Base-by-base conservation (phyloP, 2,329 filamentous ascomycete genomes). In the Fusarium brachygibbosum region DNA sequence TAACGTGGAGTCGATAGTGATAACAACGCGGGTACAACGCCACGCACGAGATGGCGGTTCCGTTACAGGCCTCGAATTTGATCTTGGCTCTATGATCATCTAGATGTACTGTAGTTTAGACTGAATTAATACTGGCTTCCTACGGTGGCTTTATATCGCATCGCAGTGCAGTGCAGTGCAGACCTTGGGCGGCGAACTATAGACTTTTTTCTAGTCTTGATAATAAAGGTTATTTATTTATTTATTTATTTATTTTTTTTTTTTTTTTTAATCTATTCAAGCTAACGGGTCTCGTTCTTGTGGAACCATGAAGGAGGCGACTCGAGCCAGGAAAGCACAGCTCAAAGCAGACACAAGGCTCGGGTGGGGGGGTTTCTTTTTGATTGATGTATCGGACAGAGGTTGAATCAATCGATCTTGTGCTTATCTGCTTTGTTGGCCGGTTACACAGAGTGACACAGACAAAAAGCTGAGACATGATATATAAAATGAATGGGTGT, bases 1-100 rank as follows among this genome's bases (percentile, higher is more conserved):
- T 52, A 63, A 52, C 57, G 72, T 69, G 70, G 72, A 69, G 63
- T 69, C 50, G 46, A 42, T 34, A 64, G 41, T 58, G 72, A 74
- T 72, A 73, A 46, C 58, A 50, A 54, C 34, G 49, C 55, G 53
- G 62, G 58, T 64, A 57, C 46, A 50, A 69, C 66, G 66, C 67
- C 58, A 70, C 58, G 51, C 28, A 38, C 40, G 37, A 63, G 50
- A 53, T 49, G 19, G 29, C 46, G 21, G 41, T 44, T 68, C 65
- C 69, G 37, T 69, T 28, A 58, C 49, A 58, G 40, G 52, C 49
- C 56, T 56, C 45, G 52, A 62, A 64, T 48, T 54, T 37, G 28
- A 41, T 52, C 40, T 56, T 69, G 38, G 41, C 40, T 52, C 31
- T 31, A 34, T 9, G 49, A 34, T 34, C 45, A 48, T 65, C 46